phyloP scores from a whole-genome alignment of 2,329 filamentous ascomycete genomes.

The Alternaria gansuensis region DNA sequence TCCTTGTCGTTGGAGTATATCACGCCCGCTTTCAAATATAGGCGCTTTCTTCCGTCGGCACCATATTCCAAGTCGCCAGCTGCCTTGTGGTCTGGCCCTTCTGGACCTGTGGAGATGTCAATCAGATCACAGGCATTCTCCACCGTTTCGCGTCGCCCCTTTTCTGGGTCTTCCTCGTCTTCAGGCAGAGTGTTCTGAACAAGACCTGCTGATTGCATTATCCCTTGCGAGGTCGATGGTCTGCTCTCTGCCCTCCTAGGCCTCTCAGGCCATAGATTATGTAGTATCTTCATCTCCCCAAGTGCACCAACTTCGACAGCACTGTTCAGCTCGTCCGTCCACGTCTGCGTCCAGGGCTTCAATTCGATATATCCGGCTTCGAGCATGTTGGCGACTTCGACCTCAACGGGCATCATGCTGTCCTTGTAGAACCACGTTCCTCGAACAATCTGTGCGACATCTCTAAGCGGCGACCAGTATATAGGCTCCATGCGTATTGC shows the following conservation, averaged over 20 bases:
- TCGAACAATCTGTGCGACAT: constrained; percentile 80
- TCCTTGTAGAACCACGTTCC: constrained; percentile 98
- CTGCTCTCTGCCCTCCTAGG: constrained; percentile 62
- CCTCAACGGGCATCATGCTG: constrained; percentile 88
- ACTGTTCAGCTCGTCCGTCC: constrained; percentile 88
- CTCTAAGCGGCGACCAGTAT: constrained; percentile 95
- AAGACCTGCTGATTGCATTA: constrained; percentile 40
- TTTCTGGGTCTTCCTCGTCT: constrained; percentile 54
- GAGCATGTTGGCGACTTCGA: constrained; percentile 86
- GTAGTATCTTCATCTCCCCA: constrained; percentile 89
- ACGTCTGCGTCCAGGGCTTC: constrained; percentile 88
- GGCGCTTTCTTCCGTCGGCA: constrained; percentile 60
- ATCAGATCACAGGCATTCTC: constrained; percentile 59
- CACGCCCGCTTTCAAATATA: constrained; percentile 79
- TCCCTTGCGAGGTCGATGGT: constrained; percentile 51
- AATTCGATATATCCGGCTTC: constrained; percentile 90
- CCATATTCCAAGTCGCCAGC: constrained; percentile 55
- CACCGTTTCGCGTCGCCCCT: constrained; percentile 55
- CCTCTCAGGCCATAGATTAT: constrained; percentile 80
- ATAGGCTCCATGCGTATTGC: constrained; percentile 85
- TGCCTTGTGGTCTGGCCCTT: constrained; percentile 60
- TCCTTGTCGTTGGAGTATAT: constrained; percentile 81
- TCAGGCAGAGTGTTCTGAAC: constrained; percentile 48
- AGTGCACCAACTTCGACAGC: constrained; percentile 88
- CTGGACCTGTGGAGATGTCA: constrained; percentile 57